phyloP scores from a whole-genome alignment of 257 asterid species.

The Gentiana straminea region DNA sequence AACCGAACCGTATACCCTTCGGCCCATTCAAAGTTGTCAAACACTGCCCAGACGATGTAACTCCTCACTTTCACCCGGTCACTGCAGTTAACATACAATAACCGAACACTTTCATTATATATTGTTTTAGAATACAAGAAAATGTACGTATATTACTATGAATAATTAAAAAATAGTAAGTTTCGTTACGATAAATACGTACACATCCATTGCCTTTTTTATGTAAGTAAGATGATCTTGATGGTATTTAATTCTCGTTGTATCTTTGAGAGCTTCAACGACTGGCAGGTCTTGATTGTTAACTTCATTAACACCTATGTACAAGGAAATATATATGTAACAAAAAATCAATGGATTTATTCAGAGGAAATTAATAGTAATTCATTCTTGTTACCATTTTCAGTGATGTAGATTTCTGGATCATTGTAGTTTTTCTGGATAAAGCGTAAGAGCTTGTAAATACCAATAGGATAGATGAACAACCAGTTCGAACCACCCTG shows the following conservation, averaged over 20 bases:
- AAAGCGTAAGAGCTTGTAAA: slow-evolving; percentile 10
- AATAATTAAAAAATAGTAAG: too few species aligned
- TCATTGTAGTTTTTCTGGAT: slow-evolving; percentile 7
- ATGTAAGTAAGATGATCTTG: slow-evolving; percentile 12
- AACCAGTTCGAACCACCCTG: slow-evolving; percentile 24
- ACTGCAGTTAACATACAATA: background rate
- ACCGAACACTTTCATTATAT: background rate
- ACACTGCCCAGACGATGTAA: slow-evolving; percentile 1
- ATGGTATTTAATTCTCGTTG: slow-evolving; percentile 6
- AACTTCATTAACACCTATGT: slow-evolving; percentile 11
- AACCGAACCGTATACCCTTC: slow-evolving; percentile 9
- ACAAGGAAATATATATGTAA: background rate
- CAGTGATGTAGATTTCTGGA: slow-evolving; percentile 23
- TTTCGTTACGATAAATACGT: background rate
- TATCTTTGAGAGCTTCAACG: slow-evolving; percentile 8
- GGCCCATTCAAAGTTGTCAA: slow-evolving; percentile 9
- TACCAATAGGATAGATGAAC: slow-evolving; percentile 18
- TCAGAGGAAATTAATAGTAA: background rate
- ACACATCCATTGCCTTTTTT: slow-evolving; percentile 13
- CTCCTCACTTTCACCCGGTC: background rate
- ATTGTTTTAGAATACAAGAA: background rate
- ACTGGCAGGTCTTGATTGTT: slow-evolving; percentile 5
- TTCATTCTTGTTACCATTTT: slow-evolving; percentile 13
- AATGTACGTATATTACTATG: too few species aligned
- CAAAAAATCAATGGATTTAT: background rate